Percentiles rank a stretch among this genome's conserved stretches.
phyloP scores from a whole-genome alignment of 768 basidiomycete genomes.

The Boletus sp. region DNA sequence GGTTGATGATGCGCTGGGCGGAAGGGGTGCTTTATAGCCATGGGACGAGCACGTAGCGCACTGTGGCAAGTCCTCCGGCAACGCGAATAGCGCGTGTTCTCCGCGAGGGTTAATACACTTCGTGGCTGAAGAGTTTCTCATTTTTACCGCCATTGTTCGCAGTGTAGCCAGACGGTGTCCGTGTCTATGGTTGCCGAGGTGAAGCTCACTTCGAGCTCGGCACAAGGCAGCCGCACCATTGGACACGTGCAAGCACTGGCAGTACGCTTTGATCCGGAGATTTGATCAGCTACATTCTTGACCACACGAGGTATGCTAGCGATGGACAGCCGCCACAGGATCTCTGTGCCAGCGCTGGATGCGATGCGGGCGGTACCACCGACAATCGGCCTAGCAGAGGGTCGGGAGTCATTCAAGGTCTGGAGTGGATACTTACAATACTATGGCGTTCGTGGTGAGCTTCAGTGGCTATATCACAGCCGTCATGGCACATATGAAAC shows the following conservation, averaged over 20 bases:
- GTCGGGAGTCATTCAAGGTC: too few relatives aligned
- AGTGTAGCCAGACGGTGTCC: constrained; percentile 4
- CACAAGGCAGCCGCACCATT: constrained; percentile 12
- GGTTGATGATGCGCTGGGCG: constrained; percentile 16
- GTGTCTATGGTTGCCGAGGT: constrained; percentile 16
- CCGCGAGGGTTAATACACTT: constrained; percentile 25
- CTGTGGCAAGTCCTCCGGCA: constrained; percentile 13
- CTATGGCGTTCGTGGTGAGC: too few relatives aligned
- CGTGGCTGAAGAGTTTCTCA: constrained; percentile 9
- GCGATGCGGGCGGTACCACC: too few relatives aligned
- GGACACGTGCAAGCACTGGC: constrained; percentile 16
- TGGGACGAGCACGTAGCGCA: constrained; percentile 8
- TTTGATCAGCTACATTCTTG: constrained; percentile 12
- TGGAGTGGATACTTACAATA: too few relatives aligned
- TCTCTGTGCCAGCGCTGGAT: background rate
- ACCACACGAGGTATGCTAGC: constrained; percentile 13
- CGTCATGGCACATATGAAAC: too few relatives aligned
- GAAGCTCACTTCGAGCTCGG: constrained; percentile 8
- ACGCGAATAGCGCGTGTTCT: constrained; percentile 31
- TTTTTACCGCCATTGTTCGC: constrained; percentile 14
- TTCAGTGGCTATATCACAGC: background rate
- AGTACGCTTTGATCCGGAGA: constrained; percentile 16
- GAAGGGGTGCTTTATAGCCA: constrained; percentile 26
- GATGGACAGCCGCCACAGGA: constrained; percentile 3
- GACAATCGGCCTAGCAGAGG: too few relatives aligned